Evolutionary conservation across 352 stramenopile genomes (phyloP).

Genomic region (Thalassiosira hispida): DNA sequence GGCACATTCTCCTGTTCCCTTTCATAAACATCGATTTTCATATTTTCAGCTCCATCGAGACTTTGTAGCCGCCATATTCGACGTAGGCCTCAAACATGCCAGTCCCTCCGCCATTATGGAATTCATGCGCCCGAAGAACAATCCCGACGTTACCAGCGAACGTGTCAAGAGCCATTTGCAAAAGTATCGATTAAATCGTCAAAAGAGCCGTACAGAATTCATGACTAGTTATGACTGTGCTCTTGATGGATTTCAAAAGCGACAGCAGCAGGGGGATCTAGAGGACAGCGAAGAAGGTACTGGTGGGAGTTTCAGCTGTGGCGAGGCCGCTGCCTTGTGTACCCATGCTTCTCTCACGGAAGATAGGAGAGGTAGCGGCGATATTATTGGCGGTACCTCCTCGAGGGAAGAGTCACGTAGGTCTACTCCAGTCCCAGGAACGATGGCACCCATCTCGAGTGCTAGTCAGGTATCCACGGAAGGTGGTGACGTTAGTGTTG

Average conservation of each 20-base stretch:
- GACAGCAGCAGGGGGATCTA: not conserved
- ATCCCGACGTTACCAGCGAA: slow-evolving; percentile 79
- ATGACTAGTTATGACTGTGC: slow-evolving; percentile 64
- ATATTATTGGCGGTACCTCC: too few relatives aligned
- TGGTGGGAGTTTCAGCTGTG: slow-evolving; percentile 32
- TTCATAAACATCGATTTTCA: too few relatives aligned
- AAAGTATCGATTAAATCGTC: slow-evolving; percentile 81
- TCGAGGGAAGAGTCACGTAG: not conserved
- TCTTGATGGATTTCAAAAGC: slow-evolving; percentile 29
- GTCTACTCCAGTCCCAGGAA: not conserved
- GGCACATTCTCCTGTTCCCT: too few relatives aligned
- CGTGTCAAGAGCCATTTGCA: slow-evolving; percentile 84
- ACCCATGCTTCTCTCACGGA: slow-evolving; percentile 31
- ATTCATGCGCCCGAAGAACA: slow-evolving; percentile 71
- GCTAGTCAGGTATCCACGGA: not conserved
- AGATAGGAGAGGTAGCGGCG: not conserved
- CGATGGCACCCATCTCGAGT: not conserved
- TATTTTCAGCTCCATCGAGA: slow-evolving; percentile 60
- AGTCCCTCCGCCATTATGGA: slow-evolving; percentile 77
- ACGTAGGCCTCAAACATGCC: slow-evolving; percentile 80
- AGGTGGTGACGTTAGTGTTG: slow-evolving; percentile 5
- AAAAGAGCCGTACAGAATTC: slow-evolving; percentile 77
- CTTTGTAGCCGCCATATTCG: slow-evolving; percentile 83
- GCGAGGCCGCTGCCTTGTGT: slow-evolving; percentile 66
- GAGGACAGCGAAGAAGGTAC: slow-evolving; percentile 2